Evolutionary conservation across 2,329 filamentous ascomycete species (phyloP), one percentile per base, ranked within the genome.

Genomic region (Nigrograna mackinnonii): DNA sequence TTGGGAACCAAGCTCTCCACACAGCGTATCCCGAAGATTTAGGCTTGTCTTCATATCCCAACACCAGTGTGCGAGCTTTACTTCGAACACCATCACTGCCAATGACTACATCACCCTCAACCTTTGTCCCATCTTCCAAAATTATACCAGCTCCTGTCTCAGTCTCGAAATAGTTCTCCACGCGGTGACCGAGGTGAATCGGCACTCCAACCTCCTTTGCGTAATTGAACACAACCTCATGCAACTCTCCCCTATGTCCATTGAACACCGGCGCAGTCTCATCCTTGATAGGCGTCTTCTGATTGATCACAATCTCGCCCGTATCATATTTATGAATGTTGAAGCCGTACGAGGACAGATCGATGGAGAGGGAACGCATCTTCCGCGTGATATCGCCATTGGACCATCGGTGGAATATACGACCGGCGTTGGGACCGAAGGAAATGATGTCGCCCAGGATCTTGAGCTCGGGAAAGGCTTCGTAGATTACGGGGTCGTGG

Each of bases 371-470:
- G 1, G 68, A 62, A 18, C 74, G 71, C 66, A 82, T 70, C 33
- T 70, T 69, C 34, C 65, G 60, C 6, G 72, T 69, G 7, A 83
- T 69, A 22, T 68, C 60, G 22, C 79, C 77, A 20, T 75, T 60
- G 1, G 67, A 69, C 82, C 82, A 86, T 3, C 82, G 76, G 39
- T 77, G 60, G 54, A 84, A 82, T 51, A 85, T 84, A 30, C 81
- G 77, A 0, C 80, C 79, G 11, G 73, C 79, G 50, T 85, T 85
- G 35, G 78, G 71, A 2, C 81, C 80, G 47, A 83, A 83, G 11
- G 77, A 79, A 48, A 84, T 84, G 47, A 84, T 83, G 64, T 84
- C 79, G 39, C 82, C 82, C 0, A 85, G 73, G 4, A 71, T 65
- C 52, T 83, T 85, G 41, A 84, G 73, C 40, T 77, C 74, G 6